A percentile compares a stretch with the other conserved stretches of the same genome.
These are phyloP conservation scores for Amanita polypyramis DNA, from an alignment of 768 basidiomycete species.

Conservation along the genomic window DNA sequence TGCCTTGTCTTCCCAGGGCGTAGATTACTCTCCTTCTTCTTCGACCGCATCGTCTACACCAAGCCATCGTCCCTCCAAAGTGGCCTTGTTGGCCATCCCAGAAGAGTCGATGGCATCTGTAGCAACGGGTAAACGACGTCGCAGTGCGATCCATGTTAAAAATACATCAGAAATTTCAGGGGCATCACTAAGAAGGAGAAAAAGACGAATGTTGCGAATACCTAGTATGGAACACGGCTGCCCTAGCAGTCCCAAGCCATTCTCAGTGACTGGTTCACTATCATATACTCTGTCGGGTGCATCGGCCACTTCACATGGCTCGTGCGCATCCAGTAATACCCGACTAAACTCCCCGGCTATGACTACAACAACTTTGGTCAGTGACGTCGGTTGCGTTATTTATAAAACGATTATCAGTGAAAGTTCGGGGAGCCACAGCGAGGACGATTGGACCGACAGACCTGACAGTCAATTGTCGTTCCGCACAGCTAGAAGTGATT, in stretches of 20 bases:
- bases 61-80: neutral
- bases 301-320: slow-evolving; percentile 1
- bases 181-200: slow-evolving; percentile 19
- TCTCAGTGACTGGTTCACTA: slow-evolving; percentile 6
- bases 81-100: slow-evolving; percentile 2
- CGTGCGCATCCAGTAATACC: neutral
- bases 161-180: slow-evolving; percentile 1
- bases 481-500: slow-evolving; percentile 23
- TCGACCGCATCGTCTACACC: neutral
- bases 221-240: slow-evolving; percentile 28
- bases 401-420: neutral
- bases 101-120: neutral
- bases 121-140: neutral
- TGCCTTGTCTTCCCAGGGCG: neutral
- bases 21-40: neutral
- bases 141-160: slow-evolving; percentile 4
- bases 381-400: neutral
- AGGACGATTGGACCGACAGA: slow-evolving; percentile 13
- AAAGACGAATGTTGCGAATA: slow-evolving; percentile 22
- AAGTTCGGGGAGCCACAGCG: neutral
- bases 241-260: slow-evolving; percentile 12
- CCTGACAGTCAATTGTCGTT: slow-evolving; percentile 25
- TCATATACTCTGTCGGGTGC: slow-evolving; percentile 9
- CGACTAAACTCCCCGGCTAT: neutral
- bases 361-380: neutral